These are phyloP conservation scores for Spiromastix sp. DNA, from an alignment of 2,329 filamentous ascomycete species.

Conservation along the genomic window DNA sequence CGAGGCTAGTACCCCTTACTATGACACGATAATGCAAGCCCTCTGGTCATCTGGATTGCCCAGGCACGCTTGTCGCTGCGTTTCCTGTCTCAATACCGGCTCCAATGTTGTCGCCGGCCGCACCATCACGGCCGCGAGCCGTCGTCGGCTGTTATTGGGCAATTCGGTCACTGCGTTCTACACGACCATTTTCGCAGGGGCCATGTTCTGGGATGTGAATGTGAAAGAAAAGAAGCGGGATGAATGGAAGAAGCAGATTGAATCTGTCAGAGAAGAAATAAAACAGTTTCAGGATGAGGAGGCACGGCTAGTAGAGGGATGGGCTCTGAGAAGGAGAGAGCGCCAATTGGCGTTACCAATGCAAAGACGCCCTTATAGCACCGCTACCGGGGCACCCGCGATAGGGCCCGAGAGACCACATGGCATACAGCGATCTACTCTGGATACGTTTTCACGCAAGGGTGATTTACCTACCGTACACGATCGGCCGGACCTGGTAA, in stretches of 20 bases:
- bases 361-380: constrained; percentile 19
- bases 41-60: constrained; percentile 32
- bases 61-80: constrained; percentile 29
- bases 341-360: constrained; percentile 13
- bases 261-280: constrained; percentile 32
- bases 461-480: constrained; percentile 6
- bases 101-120: constrained; percentile 26
- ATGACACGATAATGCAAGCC: constrained; percentile 36
- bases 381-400: constrained; percentile 8
- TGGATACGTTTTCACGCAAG: constrained; percentile 1
- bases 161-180: constrained; percentile 35
- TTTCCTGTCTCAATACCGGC: constrained; percentile 29
- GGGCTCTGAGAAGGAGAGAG: constrained; percentile 18
- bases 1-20: too few relatives aligned
- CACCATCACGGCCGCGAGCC: constrained; percentile 25
- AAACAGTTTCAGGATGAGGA: constrained; percentile 30
- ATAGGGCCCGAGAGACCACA: neutral
- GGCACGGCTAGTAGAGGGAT: constrained; percentile 22
- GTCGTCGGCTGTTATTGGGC: constrained; percentile 29
- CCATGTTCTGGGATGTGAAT: constrained; percentile 30
- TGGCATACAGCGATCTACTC: neutral
- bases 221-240: constrained; percentile 29
- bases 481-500: constrained; percentile 2
- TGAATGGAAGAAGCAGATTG: constrained; percentile 33
- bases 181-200: constrained; percentile 33